Base-by-base conservation (phyloP, 2,329 filamentous ascomycete species). In the Fusarium beomiforme region DNA sequence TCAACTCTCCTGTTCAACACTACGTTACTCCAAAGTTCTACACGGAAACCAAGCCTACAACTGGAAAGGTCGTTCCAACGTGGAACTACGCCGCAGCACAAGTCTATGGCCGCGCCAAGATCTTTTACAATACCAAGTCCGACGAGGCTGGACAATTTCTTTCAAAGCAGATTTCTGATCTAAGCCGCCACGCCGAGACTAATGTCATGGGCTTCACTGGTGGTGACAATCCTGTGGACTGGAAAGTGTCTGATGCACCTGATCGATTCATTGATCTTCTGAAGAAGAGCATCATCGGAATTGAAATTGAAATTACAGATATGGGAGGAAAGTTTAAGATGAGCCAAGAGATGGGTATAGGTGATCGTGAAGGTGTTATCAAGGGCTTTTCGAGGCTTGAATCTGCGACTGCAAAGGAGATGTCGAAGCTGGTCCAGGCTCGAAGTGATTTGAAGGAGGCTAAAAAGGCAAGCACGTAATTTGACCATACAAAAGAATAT, bases 11-110 rank as follows among this genome's bases (percentile, higher is more conserved):
- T 0, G 77, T 83, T 2, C 86, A 92, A 39, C 88, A 90, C 79
- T 92, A 92, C 71, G 86, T 92, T 8, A 91, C 90, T 0, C 89
- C 90, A 2, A 90, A 91, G 65, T 92, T 92, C 79, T 92, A 92
- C 80, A 83, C 81, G 14, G 84, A 89, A 70, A 92, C 90, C 2
- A 92, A 92, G 76, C 90, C 89, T 0, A 76, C 74, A 0, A 89
- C 86, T 0, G 90, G 85, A 14, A 92, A 92, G 71, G 90, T 92
- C 0, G 90, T 91, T 8, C 90, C 90, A 1, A 93, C 90, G 0
- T 92, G 90, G 91, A 90, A 93, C 78, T 93, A 92, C 72, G 83
- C 88, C 0, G 89, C 90, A 0, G 90, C 85, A 0, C 89, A 92
- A 78, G 88, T 83, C 0, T 92, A 92, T 71, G 90, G 90, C 3